phyloP scores from a whole-genome alignment of 164 flowering plant genomes.

The Platanus orientalis region DNA sequence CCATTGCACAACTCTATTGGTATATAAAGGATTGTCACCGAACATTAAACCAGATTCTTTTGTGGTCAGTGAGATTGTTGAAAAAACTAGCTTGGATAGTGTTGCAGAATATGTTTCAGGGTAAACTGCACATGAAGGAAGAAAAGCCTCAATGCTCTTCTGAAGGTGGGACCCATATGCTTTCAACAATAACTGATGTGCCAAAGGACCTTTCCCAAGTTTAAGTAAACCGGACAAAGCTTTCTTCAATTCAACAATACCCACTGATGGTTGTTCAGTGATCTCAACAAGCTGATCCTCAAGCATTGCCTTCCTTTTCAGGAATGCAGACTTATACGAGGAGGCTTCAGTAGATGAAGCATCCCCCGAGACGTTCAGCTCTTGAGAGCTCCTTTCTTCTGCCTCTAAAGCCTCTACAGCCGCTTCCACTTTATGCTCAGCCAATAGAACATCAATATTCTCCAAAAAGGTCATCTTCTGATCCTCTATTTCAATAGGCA shows the following conservation, averaged over 20 bases:
- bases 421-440: conserved; percentile 79
- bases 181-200: conserved; percentile 74
- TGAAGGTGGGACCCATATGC: conserved; percentile 66
- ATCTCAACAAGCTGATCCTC: conserved; percentile 69
- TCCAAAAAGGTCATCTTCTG: conserved; percentile 48
- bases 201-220: conserved; percentile 81
- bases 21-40: conserved; percentile 75
- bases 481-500: conserved; percentile 37
- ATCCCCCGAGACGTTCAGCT: conserved; percentile 50
- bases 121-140: conserved; percentile 67
- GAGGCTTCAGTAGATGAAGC: conserved; percentile 43
- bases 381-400: conserved; percentile 56
- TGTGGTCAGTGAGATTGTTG: conserved; percentile 54
- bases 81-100: conserved; percentile 74
- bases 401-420: conserved; percentile 67
- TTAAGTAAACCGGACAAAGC: conserved; percentile 56
- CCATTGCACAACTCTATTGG: conserved; percentile 83
- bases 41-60: conserved; percentile 64
- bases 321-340: conserved; percentile 53
- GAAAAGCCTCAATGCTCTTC: conserved; percentile 59
- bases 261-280: conserved; percentile 58
- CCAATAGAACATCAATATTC: conserved; percentile 79
- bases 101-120: conserved; percentile 76
- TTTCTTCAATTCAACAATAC: conserved; percentile 51
- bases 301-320: conserved; percentile 64